phyloP scores from a whole-genome alignment of 23 red algal species.

The Gracilaria gracilis region DNA sequence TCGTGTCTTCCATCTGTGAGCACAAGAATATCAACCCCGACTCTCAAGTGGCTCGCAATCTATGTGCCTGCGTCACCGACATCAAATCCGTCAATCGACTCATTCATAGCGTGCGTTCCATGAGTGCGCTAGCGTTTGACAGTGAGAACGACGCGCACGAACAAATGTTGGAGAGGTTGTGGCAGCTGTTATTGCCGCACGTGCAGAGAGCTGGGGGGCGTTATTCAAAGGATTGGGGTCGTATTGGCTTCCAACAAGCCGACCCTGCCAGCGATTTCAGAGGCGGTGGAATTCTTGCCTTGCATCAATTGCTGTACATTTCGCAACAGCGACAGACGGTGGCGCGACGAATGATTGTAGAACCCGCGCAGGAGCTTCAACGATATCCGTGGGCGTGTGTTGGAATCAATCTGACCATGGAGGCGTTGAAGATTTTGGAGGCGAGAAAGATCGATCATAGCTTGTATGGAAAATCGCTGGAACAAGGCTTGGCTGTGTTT shows the following conservation, averaged over 20 bases:
- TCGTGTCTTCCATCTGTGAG: slow-evolving; percentile 20
- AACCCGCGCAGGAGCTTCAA: slow-evolving; percentile 38
- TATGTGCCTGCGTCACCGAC: slow-evolving; percentile 29
- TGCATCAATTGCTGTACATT: slow-evolving; percentile 88
- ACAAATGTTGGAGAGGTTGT: slow-evolving; percentile 58
- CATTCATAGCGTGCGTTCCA: neutral
- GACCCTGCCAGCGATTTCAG: slow-evolving; percentile 94
- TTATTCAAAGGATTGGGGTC: slow-evolving; percentile 70
- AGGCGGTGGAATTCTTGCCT: slow-evolving; percentile 79
- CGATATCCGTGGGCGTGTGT: slow-evolving; percentile 90
- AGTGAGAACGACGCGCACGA: slow-evolving; percentile 30
- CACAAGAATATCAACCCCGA: slow-evolving; percentile 23
- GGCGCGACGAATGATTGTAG: slow-evolving; percentile 68
- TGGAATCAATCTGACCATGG: slow-evolving; percentile 86
- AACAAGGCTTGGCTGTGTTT: slow-evolving; percentile 52
- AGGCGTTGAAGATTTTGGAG: slow-evolving; percentile 64
- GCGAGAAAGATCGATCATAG: slow-evolving; percentile 43
- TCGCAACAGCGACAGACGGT: slow-evolving; percentile 53
- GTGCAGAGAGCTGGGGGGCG: slow-evolving; percentile 38
- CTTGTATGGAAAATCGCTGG: slow-evolving; percentile 58
- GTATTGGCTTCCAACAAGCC: slow-evolving; percentile 89
- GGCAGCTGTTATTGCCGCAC: slow-evolving; percentile 47
- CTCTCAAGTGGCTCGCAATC: neutral
- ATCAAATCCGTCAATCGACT: slow-evolving; percentile 50
- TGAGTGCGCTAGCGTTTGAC: slow-evolving; percentile 10